phyloP scores from a whole-genome alignment of 2,329 filamentous ascomycete genomes.

The Fusarium humuli region DNA sequence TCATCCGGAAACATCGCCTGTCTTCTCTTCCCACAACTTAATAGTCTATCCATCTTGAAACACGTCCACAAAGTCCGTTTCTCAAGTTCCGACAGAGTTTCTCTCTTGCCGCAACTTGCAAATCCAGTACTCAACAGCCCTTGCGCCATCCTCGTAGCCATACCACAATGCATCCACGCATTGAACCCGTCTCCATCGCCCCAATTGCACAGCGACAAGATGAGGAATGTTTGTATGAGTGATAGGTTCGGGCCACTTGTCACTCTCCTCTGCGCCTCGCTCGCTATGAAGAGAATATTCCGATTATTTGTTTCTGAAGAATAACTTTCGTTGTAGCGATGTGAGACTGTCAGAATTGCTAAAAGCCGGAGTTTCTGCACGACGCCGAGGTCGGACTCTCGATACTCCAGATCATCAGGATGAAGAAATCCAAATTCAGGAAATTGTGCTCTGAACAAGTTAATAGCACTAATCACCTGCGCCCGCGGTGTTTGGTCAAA shows the following conservation, averaged over 20 bases:
- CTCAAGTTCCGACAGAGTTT: constrained; percentile 35
- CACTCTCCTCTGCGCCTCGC: constrained; percentile 32
- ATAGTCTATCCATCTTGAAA: constrained; percentile 41
- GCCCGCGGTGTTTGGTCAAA: constrained; percentile 15
- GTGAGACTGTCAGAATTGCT: constrained; percentile 28
- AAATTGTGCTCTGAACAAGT: constrained; percentile 39
- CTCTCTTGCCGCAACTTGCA: constrained; percentile 24
- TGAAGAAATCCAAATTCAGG: constrained; percentile 43
- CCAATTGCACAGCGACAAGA: constrained; percentile 42
- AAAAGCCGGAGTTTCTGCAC: constrained; percentile 35
- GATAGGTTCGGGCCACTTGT: constrained; percentile 24
- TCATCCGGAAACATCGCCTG: constrained; percentile 40
- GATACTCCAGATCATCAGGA: constrained; percentile 42
- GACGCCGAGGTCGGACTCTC: background rate
- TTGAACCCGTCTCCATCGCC: constrained; percentile 45
- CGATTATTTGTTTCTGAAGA: background rate
- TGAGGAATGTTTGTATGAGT: constrained; percentile 40
- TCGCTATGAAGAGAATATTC: constrained; percentile 5
- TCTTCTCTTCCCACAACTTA: constrained; percentile 41
- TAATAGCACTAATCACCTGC: constrained; percentile 20
- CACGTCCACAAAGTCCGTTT: constrained; percentile 43
- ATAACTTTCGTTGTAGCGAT: constrained; percentile 16
- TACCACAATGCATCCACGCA: constrained; percentile 45
- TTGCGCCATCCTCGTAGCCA: constrained; percentile 44
- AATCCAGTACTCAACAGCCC: constrained; percentile 39